phyloP scores from a whole-genome alignment of 148 eudicot genomes.

The Rhododendron simsii region DNA sequence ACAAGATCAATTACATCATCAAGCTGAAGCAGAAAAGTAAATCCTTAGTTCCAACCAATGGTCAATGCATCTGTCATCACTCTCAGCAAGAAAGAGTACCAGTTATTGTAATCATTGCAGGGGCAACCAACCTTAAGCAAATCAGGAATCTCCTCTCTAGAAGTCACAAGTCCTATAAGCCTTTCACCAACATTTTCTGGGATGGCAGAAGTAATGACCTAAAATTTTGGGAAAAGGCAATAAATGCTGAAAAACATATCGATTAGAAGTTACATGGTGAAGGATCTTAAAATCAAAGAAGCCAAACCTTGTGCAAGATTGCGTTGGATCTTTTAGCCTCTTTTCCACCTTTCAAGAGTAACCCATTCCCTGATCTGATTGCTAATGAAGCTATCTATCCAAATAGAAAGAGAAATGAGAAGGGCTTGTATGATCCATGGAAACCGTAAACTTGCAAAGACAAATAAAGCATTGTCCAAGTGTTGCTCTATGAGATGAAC shows the following conservation, averaged over 20 bases:
- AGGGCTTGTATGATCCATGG: not conserved
- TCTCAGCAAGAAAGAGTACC: not conserved
- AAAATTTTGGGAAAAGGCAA: not conserved
- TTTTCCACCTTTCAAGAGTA: constrained; percentile 92
- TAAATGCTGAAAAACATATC: not conserved
- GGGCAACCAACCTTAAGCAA: constrained; percentile 60
- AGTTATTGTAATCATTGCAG: not conserved
- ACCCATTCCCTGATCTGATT: constrained; percentile 88
- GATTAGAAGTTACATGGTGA: not conserved
- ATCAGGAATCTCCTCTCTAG: constrained; percentile 92
- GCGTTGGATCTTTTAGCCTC: constrained; percentile 90
- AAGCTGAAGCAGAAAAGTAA: constrained; percentile 43
- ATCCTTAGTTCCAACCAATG: constrained; percentile 6
- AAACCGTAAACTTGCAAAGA: not conserved
- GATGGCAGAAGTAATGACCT: constrained; percentile 83
- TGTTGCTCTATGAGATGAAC: not conserved
- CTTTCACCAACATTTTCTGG: constrained; percentile 72
- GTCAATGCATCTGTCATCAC: not conserved
- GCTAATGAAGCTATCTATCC: constrained; percentile 93
- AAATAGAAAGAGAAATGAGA: not conserved
- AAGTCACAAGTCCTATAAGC: constrained; percentile 81
- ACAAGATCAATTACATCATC: constrained; percentile 99
- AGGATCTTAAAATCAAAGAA: not conserved
- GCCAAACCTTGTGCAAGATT: constrained; percentile 74
- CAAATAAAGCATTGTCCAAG: not conserved